Base-by-base conservation (phyloP, 192 early-diverging fungal species). In the Gamsiella multidivaricata region DNA sequence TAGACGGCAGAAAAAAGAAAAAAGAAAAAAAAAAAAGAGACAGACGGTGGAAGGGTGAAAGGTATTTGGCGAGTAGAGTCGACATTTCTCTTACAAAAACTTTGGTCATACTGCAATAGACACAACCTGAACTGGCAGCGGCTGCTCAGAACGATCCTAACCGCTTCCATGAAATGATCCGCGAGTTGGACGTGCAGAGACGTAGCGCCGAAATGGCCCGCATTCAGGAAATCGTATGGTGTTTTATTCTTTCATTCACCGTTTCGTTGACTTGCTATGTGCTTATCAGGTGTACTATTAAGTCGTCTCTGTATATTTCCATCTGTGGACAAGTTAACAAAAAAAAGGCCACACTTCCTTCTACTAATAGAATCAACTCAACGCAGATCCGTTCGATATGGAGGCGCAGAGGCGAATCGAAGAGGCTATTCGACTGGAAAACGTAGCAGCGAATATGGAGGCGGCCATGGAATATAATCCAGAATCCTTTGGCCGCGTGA, bases 401-500 rank as follows among this genome's bases (percentile, higher is more conserved):
- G 96, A 97, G 61, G 91, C 94, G 20, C 97, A 99, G 81, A 83
- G 85, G 61, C 82, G 88, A 11, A 99, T 99, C 60, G 97, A 97
- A 78, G 92, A 96, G 66, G 89, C 87, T 33, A 99, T 99, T 62
- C 73, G 90, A 65, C 83, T 92, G 72, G 86, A 93, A 54, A 96
- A 96, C 65, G 88, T 98, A 33, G 83, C 86, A 31, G 86, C 89
- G 41, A 97, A 96, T 75, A 82, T 91, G 81, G 89, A 93, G 63
- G 88, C 85, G 9, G 96, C 97, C 10, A 89, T 99, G 84, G 97
- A 99, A 71, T 86, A 92, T 72, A 92, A 96, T 65, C 97, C 97
- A 7, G 97, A 99, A 80, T 89, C 93, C 5, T 99, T 99, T 86
- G 95, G 92, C 18, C 80, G 89, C 20, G 93, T 96, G 14, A 88